Conservation (phyloP, 2,329 filamentous ascomycete species). For the Davidsoniella australis region DNA sequence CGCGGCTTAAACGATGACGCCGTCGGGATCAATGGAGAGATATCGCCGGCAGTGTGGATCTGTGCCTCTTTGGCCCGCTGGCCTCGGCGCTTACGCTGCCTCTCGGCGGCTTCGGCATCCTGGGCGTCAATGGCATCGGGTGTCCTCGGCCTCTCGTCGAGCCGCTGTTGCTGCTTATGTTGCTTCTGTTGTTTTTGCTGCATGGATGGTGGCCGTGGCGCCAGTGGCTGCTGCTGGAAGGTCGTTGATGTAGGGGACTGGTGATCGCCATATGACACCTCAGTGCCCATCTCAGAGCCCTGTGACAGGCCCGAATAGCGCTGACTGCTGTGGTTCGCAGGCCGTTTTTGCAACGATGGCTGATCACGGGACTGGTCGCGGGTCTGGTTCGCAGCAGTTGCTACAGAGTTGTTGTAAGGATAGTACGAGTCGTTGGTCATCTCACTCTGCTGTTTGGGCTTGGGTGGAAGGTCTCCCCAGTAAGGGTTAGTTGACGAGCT, state of each 20-base stretch:
- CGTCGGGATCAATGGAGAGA: slow-evolving; percentile 11
- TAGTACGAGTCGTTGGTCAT: slow-evolving; percentile 11
- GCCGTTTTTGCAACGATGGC: not conserved
- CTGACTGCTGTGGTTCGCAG: not conserved
- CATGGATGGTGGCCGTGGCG: slow-evolving; percentile 8
- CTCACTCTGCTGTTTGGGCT: slow-evolving; percentile 9
- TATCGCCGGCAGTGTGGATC: slow-evolving; percentile 4
- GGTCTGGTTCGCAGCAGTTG: no score
- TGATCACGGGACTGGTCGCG: not conserved
- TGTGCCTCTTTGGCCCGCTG: slow-evolving; percentile 9
- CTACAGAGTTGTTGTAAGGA: not conserved
- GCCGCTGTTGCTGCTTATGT: not conserved
- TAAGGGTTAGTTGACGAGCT: slow-evolving; percentile 7
- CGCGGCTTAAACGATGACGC: slow-evolving; percentile 2
- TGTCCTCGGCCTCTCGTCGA: slow-evolving; percentile 6
- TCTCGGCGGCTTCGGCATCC: slow-evolving; percentile 11
- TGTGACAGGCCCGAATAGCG: not conserved
- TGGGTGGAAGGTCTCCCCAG: slow-evolving; percentile 9
- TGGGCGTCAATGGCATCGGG: slow-evolving; percentile 4
- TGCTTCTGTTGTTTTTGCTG: slow-evolving; percentile 1
- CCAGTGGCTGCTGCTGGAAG: slow-evolving; percentile 10
- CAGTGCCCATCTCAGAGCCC: slow-evolving; percentile 2
- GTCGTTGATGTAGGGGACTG: slow-evolving; percentile 11
- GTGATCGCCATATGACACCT: slow-evolving; percentile 3
- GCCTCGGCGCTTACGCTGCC: slow-evolving; percentile 10